Evolutionary conservation across 805 yeast species (phyloP), one percentile per base, ranked within the genome.

Genomic region (Barnettozyma pratensis): DNA sequence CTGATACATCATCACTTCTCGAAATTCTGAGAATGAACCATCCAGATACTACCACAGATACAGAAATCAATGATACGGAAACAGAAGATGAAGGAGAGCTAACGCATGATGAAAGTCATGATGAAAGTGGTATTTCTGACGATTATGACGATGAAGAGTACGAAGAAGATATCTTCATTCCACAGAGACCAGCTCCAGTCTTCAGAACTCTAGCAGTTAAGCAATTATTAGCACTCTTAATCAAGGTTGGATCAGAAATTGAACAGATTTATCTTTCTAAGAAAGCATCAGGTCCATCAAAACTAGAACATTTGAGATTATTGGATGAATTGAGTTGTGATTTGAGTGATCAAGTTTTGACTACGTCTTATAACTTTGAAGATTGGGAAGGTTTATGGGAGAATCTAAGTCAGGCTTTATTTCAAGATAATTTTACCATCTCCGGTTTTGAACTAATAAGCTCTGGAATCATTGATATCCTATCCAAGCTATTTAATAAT

Each of bases 381-480:
- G 58, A 60, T 4, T 65, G 72, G 71, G 30, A 47, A 2, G 45
- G 45, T 3, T 12, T 71, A 7, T 73, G 83, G 81, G 40, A 58
- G 3, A 58, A 61, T 39, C 62, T 81, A 5, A 65, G 64, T 10
- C 46, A 51, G 5, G 60, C 70, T 1, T 56, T 77, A 28, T 68
- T 71, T 12, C 55, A 53, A 19, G 60, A 61, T 1, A 47, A 50
- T 7, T 59, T 53, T 37, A 53, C 56, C 6, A 68, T 85, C 5
- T 87, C 96, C 0, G 83, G 91, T 50, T 87, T 81, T 66, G 96
- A 89, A 61, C 68, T 90, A 34, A 72, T 82, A 6, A 75, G 85
- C 3, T 85, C 90, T 2, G 90, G 90, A 0, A 62, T 87, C 6
- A 72, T 85, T 7, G 69, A 71, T 6, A 57, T 71, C 1, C 60